Base-by-base conservation (phyloP, 1,139 yeast genomes). In the Insectozyma bohioensis region DNA sequence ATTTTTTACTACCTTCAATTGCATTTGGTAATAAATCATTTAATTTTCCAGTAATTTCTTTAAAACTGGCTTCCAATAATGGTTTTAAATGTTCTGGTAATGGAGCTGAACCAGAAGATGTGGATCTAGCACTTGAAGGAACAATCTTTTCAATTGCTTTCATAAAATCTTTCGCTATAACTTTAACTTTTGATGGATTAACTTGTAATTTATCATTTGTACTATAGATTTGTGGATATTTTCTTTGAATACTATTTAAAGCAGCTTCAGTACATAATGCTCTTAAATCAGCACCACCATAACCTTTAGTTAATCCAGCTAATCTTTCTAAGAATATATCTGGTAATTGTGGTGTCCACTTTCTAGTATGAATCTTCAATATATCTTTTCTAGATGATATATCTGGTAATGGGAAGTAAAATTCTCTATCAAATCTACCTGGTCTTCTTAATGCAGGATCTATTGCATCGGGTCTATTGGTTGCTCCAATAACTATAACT, bases 371-470 rank as follows among this genome's bases (percentile, higher is more conserved):
- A 45, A 92, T 92, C 34, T 74, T 61, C 35, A 92, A 61, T 36
- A 92, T 92, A 45, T 84, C 80, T 37, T 75, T 74, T 48, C 99
- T 72, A 1, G 97, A 87, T 24, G 75, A 74, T 7, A 77, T 51
- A 51, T 87, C 95, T 1, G 99, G 99, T 34, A 92, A 66, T 3
- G 98, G 95, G 68, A 92, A 92, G 56, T 86, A 88, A 51, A 94
- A 92, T 55, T 94, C 99, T 41, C 98, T 75, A 53, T 94, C 99
- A 52, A 94, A 94, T 55, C 99, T 75, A 1, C 99, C 99, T 0
- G 98, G 98, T 49, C 99, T 76, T 56, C 99, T 76, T 40, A 94
- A 69, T 0, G 98, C 98, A 0, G 98, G 97, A 61, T 94, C 99
- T 12, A 94, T 84, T 0, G 97, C 86, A 58, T 94, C 98, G 0